Base-by-base conservation (phyloP, 1,284 basidiomycete genomes). In the Leucoagaricus sp. region DNA sequence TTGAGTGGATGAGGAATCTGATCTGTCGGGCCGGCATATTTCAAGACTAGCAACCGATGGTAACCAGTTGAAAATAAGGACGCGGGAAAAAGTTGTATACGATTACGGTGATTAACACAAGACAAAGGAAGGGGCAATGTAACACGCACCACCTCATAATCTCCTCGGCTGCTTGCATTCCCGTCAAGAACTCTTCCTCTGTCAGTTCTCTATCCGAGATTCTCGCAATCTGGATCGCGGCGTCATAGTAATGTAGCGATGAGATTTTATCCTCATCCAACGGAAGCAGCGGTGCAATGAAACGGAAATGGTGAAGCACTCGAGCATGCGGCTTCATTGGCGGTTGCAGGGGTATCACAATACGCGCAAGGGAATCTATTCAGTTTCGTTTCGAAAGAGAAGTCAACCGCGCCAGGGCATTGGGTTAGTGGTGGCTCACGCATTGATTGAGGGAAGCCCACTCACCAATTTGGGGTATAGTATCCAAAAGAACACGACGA, bases 151-250 rank as follows among this genome's bases (percentile, higher is more conserved):
- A 71, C 59, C 75, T 75, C 65, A 80, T 74, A 33, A 94, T 87
- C 61, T 85, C 79, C 47, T 78, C 74, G 2, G 85, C 85, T 1
- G 89, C 84, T 51, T 77, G 75, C 65, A 91, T 79, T 1, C 87
- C 89, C 3, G 82, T 69, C 52, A 79, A 75, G 63, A 87, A 93
- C 68, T 94, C 91, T 46, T 73, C 75, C 67, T 91, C 87, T 0
- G 78, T 82, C 28, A 88, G 84, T 63, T 91, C 89, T 47, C 75
- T 71, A 2, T 77, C 75, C 0, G 82, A 81, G 61, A 86, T 85
- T 29, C 87, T 78, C 21, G 85, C 91, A n/a, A 89, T 76, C 64
- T 93, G 89, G 42, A 94, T 81, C 1, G 86, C 85, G 45, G 85
- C 82, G 60, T 89, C 87, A 65, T 91, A 94, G 61, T 87, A 84